Conservation (phyloP, 805 yeast genomes). For the Yamadazyma phyllophila region DNA sequence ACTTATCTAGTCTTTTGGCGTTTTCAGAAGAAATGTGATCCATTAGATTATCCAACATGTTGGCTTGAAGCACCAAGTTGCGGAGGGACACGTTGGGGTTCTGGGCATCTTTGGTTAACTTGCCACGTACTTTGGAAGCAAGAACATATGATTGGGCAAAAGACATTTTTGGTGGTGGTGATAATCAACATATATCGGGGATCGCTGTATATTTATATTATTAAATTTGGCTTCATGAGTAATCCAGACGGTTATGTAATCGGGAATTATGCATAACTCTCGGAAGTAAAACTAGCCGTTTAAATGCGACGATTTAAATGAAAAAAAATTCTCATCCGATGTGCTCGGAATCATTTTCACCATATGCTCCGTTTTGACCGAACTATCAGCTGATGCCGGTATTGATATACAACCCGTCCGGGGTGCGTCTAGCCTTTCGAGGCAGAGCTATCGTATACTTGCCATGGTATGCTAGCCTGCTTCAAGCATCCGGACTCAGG, state of each 20-base stretch:
- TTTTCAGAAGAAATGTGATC: slow-evolving; percentile 42
- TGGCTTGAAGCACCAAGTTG: slow-evolving; percentile 65
- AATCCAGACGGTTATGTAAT: neutral
- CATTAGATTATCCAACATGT: slow-evolving; percentile 63
- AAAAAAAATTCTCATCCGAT: slow-evolving; percentile 3
- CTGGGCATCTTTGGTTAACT: slow-evolving; percentile 61
- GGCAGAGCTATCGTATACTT: neutral
- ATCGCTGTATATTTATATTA: slow-evolving; percentile 8
- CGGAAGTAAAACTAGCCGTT: slow-evolving; percentile 1
- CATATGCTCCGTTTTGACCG: neutral
- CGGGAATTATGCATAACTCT: neutral
- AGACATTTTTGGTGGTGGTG: slow-evolving; percentile 17
- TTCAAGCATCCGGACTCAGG: neutral
- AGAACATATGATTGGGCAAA: slow-evolving; percentile 56
- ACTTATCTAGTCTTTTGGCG: slow-evolving; percentile 21
- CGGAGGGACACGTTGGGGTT: slow-evolving; percentile 57
- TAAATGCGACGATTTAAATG: neutral
- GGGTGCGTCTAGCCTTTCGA: too few relatives aligned
- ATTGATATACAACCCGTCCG: neutral
- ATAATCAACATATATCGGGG: slow-evolving; percentile 1
- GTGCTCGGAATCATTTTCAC: neutral
- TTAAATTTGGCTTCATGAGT: neutral
- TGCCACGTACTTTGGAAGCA: slow-evolving; percentile 63
- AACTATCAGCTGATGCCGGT: neutral
- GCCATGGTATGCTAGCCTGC: neutral